Evolutionary conservation across 208 protist genomes (phyloP), one percentile per base, ranked within the genome.

Genomic region (Wallacemonas sp.): DNA sequence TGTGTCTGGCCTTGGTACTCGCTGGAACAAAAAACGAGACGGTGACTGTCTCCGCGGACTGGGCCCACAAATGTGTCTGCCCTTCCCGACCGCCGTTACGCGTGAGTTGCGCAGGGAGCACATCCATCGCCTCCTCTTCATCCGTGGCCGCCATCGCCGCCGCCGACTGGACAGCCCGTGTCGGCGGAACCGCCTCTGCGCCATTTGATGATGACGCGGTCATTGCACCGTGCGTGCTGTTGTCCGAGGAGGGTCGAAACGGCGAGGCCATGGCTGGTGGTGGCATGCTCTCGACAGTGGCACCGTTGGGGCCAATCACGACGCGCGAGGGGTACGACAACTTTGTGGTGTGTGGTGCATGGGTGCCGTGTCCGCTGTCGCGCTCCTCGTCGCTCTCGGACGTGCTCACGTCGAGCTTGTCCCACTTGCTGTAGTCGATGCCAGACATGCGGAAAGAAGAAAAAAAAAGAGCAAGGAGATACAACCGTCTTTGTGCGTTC

Each of bases 351-450:
- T 63, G 25, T 36, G 78, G 82, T 25, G 29, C 26, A 14, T 39
- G 52, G 11, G 14, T 1, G 16, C 44, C 28, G n/a, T 16, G 5
- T 10, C 16, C 33, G 72, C 23, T 23, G 14, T 59, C 50, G 42
- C 50, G 49, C 2, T 25, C 54, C 2, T 14, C 33, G n/a, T 67
- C 54, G 22, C 36, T 54, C 1, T 50, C 50, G 3, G 59, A 68
- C n/a, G 54, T 66, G 62, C 72, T 84, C 39, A 74, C 67, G n/a
- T 72, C 65, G 8, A 94, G 48, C 45, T 74, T 78, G 44, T 94
- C 85, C 86, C 88, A 94, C 54, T 92, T 94, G 3, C 85, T 92
- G 75, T 94, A 94, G 57, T 94, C 88, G 52, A 94, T 91, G 2
- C 82, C 80, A 1, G 74, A 44, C 79, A 85, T 80, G 2, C 4